phyloP scores from a whole-genome alignment of 805 yeast species.

The Candida tibetensis region DNA sequence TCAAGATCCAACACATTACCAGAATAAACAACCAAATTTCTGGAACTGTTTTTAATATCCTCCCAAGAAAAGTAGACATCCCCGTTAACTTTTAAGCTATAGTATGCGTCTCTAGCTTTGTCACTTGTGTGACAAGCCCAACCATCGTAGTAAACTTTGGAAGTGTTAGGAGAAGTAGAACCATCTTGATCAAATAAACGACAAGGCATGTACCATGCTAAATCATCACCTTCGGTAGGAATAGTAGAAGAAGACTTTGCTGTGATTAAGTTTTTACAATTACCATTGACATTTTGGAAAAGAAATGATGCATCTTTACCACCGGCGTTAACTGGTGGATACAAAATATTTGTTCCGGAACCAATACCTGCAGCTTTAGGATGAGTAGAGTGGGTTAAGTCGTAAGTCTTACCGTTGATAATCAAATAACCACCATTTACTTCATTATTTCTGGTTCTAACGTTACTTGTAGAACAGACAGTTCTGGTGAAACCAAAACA shows the following conservation, averaged over 20 bases:
- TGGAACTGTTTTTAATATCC: constrained; percentile 61
- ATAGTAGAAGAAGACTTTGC: constrained; percentile 70
- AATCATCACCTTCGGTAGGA: constrained; percentile 56
- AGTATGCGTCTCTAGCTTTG: constrained; percentile 66
- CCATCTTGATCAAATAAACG: constrained; percentile 68
- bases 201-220: constrained; percentile 98
- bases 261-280: constrained; percentile 73
- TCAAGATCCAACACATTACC: constrained; percentile 86
- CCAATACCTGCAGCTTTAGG: constrained; percentile 80
- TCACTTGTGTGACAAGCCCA: constrained; percentile 88
- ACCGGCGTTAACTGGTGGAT: constrained; percentile 86
- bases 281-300: constrained; percentile 89
- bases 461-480: constrained; percentile 53
- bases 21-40: constrained; percentile 83
- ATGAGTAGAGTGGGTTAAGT: constrained; percentile 66
- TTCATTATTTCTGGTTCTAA: constrained; percentile 59
- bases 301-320: constrained; percentile 81
- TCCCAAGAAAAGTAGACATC: constrained; percentile 91
- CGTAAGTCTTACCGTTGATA: constrained; percentile 80
- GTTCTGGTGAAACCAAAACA: constrained; percentile 90
- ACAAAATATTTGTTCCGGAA: constrained; percentile 67
- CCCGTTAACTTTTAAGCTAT: constrained; percentile 56
- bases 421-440: constrained; percentile 61
- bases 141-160: constrained; percentile 67
- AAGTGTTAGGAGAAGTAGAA: constrained; percentile 60